Base-by-base conservation (phyloP, 1,139 yeast species). In the Blastobotrys petasosporus region DNA sequence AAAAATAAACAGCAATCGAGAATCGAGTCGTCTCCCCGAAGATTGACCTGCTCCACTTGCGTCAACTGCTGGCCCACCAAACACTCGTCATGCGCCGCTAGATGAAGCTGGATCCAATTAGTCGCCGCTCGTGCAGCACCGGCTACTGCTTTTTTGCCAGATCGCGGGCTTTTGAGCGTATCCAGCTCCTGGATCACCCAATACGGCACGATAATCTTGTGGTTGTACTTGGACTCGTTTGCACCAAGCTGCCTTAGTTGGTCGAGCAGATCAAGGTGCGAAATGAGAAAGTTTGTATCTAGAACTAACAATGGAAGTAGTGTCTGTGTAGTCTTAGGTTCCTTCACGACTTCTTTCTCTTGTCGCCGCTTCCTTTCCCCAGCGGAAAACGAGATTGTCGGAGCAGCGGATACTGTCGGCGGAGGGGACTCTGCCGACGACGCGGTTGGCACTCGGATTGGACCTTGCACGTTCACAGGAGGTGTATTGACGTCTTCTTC, bases 1-100 rank as follows among this genome's bases (percentile, higher is more conserved):
- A 81, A 80, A 59, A 74, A 88, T 28, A 83, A 58, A 56, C 95
- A 84, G 60, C 96, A 87, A 63, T 90, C 97, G 32, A 88, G 64
- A 51, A 90, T 88, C 0, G 95, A 75, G 57, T 88, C 95, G 61
- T 90, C 97, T 47, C 85, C 82, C 0, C 51, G 51, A 1, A 79
- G 62, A 5, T 60, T 44, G 43, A 57, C 53, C 50, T 67, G 78
- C 56, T 80, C 48, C 34, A 69, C 65, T 58, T 88, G 86, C 25
- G 69, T 66, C 32, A 75, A 47, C 53, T 73, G 77, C 60, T 90
- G 97, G 0, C 88, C 95, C 39, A 74, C 65, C 0, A 88, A 77
- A 1, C 73, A 67, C 0, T 75, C 65, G 39, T 73, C 69, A 4
- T 64, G 61, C 8, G 70, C 68, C 0, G 88, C 85, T 34, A 90